Evolutionary conservation across 164 flowering plant species (phyloP).

Genomic region (Annona cherimola): DNA sequence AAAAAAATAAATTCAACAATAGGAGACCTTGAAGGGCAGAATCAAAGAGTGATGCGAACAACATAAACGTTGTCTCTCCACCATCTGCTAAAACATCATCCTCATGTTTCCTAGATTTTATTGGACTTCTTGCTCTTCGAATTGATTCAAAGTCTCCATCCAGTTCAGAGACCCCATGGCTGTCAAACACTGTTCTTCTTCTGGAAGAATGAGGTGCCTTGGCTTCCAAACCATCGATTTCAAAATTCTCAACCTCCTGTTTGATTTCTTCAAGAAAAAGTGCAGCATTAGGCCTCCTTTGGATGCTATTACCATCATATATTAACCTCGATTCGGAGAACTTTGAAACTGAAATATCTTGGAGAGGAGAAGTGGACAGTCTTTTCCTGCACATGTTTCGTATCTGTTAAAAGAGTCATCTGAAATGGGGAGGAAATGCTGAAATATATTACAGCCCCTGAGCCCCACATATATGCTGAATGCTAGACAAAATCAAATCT

Average conservation of each 20-base stretch:
- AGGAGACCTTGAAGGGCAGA: constrained; percentile 76
- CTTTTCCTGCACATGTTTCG: constrained; percentile 51
- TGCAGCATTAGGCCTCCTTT: constrained; percentile 69
- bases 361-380: constrained; percentile 43
- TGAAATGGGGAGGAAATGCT: background rate
- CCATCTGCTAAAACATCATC: constrained; percentile 43
- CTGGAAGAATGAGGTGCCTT: constrained; percentile 32
- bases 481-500: background rate
- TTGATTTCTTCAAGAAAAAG: constrained; percentile 83
- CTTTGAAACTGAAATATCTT: constrained; percentile 41
- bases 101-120: constrained; percentile 57
- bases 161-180: constrained; percentile 24
- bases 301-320: constrained; percentile 45
- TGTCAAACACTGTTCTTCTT: constrained; percentile 42
- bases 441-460: background rate
- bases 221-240: constrained; percentile 32
- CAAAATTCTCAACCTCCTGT: constrained; percentile 59
- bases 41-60: constrained; percentile 82
- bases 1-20: background rate
- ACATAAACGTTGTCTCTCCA: constrained; percentile 58
- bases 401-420: background rate
- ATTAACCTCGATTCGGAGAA: constrained; percentile 35
- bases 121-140: constrained; percentile 31
- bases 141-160: constrained; percentile 36
- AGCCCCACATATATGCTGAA: background rate